phyloP scores from a whole-genome alignment of 148 eudicot species.

The Fagopyrum homotropicum region DNA sequence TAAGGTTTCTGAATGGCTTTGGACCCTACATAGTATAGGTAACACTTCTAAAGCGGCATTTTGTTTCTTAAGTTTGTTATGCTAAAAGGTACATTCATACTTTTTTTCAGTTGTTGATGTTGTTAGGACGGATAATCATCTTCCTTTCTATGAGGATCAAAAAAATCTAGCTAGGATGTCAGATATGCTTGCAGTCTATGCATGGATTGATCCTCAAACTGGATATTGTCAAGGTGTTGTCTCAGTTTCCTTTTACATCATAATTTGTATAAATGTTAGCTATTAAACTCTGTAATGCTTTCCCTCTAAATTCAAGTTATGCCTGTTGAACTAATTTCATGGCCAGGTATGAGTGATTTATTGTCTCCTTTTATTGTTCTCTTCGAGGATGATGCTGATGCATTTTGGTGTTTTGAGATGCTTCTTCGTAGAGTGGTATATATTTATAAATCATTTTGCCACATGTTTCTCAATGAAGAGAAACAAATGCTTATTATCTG shows the following conservation, averaged over 20 bases:
- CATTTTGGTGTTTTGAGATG: slow-evolving; percentile 99
- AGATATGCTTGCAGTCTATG: slow-evolving; percentile 98
- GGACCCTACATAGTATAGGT: slow-evolving; percentile 97
- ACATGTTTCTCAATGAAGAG: neutral
- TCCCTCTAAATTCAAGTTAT: neutral
- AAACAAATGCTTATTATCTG: neutral
- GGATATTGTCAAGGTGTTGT: slow-evolving; percentile 92
- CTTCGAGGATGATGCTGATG: slow-evolving; percentile 96
- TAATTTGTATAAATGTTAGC: neutral
- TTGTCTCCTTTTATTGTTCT: slow-evolving; percentile 93
- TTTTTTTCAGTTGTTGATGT: slow-evolving; percentile 82
- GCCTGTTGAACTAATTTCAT: slow-evolving; percentile 2
- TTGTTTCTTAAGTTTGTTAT: slow-evolving; percentile 4
- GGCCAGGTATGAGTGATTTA: slow-evolving; percentile 93
- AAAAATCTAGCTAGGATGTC: slow-evolving; percentile 97
- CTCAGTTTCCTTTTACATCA: neutral
- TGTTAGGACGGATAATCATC: slow-evolving; percentile 92
- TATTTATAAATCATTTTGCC: neutral
- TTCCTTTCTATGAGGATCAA: slow-evolving; percentile 77
- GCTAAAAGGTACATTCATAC: slow-evolving; percentile 15
- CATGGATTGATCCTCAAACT: slow-evolving; percentile 97
- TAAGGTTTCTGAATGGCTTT: slow-evolving; percentile 94
- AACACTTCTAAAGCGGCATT: neutral
- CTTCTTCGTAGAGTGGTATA: slow-evolving; percentile 87
- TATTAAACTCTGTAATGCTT: neutral